Conservation (phyloP, 2,329 filamentous ascomycete genomes). For the Penicillium vulpinum region DNA sequence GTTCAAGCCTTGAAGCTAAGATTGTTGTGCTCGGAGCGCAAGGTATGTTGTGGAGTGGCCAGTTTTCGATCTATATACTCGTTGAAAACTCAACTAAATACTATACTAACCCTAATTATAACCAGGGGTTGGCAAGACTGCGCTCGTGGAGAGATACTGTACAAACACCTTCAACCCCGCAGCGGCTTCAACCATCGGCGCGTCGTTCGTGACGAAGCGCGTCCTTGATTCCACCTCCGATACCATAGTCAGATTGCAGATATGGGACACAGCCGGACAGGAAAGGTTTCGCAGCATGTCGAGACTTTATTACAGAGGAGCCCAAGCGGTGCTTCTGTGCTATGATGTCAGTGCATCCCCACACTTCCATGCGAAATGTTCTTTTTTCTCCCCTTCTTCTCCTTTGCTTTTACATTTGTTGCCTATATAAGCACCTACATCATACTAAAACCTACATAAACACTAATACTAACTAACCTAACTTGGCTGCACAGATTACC, state of each 20-base stretch:
- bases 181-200: constrained; percentile 69
- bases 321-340: constrained; percentile 89
- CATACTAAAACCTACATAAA: too few relatives aligned
- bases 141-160: constrained; percentile 53
- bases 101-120: constrained; percentile 2
- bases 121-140: constrained; percentile 54
- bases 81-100: background rate
- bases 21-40: constrained; percentile 55
- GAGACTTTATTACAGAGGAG: constrained; percentile 92
- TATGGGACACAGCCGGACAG: constrained; percentile 96
- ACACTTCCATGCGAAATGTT: too few relatives aligned
- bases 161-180: constrained; percentile 47
- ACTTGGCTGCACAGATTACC: constrained; percentile 65
- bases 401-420: background rate
- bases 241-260: constrained; percentile 84
- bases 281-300: constrained; percentile 95
- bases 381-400: background rate
- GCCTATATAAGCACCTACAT: background rate
- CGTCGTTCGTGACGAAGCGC: constrained; percentile 76
- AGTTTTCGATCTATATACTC: background rate
- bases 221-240: constrained; percentile 81
- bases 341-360: constrained; percentile 59
- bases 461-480: background rate
- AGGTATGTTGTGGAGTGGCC: constrained; percentile 34
- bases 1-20: constrained; percentile 53